Percentiles rank a stretch among this genome's conserved stretches.
Conservation (phyloP, 805 yeast species). For the Priceomyces medius region DNA sequence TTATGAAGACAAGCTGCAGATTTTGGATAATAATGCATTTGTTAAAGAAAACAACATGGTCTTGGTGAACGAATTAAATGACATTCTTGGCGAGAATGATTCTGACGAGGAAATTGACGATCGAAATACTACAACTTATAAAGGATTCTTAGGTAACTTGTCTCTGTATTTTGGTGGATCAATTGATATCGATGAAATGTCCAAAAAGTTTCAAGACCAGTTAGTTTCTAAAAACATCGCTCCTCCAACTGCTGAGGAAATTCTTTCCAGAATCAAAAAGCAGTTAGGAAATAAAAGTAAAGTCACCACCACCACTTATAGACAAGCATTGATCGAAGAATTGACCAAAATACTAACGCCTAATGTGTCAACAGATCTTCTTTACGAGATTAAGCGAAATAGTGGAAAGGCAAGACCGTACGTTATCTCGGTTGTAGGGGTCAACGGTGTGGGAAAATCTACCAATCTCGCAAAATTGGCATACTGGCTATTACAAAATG, state of each 20-base stretch:
- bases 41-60: slow-evolving; percentile 38
- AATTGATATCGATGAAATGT: slow-evolving; percentile 57
- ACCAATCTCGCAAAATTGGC: slow-evolving; percentile 93
- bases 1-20: slow-evolving; percentile 6
- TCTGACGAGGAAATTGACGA: slow-evolving; percentile 23
- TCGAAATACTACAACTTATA: slow-evolving; percentile 3
- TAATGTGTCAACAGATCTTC: slow-evolving; percentile 80
- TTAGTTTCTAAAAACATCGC: slow-evolving; percentile 86
- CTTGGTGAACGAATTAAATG: slow-evolving; percentile 40
- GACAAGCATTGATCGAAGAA: slow-evolving; percentile 60
- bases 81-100: slow-evolving; percentile 33
- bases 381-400: slow-evolving; percentile 68
- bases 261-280: slow-evolving; percentile 67
- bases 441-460: slow-evolving; percentile 97
- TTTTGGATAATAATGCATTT: slow-evolving; percentile 32
- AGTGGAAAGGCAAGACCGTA: slow-evolving; percentile 55
- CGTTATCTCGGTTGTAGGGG: slow-evolving; percentile 97
- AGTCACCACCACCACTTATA: slow-evolving; percentile 69
- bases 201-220: slow-evolving; percentile 68
- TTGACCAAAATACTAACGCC: slow-evolving; percentile 83
- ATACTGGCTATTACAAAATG: slow-evolving; percentile 91
- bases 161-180: slow-evolving; percentile 38
- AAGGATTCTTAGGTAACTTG: slow-evolving; percentile 34
- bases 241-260: slow-evolving; percentile 76
- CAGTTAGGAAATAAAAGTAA: slow-evolving; percentile 74